phyloP scores from a whole-genome alignment of 192 early-diverging fungal genomes.

The Gigaspora rosea region DNA sequence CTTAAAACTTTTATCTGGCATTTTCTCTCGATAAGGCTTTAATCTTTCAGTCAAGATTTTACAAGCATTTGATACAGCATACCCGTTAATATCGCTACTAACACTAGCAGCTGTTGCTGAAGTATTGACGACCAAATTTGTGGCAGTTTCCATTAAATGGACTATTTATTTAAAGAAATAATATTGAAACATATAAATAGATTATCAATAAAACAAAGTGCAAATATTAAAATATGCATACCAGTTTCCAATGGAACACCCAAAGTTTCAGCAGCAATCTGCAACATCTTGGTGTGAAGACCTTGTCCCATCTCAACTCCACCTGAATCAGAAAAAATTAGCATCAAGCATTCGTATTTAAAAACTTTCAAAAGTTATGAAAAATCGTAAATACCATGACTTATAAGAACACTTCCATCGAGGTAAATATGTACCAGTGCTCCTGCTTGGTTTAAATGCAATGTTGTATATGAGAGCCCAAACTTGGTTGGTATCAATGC shows the following conservation, averaged over 20 bases:
- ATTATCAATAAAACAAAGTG: background rate
- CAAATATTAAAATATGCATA: background rate
- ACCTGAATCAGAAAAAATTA: slow-evolving; percentile 4
- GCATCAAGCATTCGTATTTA: background rate
- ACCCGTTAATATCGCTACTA: slow-evolving; percentile 81
- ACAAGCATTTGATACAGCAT: slow-evolving; percentile 80
- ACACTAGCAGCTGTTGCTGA: slow-evolving; percentile 79
- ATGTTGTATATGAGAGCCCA: slow-evolving; percentile 74
- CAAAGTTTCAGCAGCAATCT: slow-evolving; percentile 81
- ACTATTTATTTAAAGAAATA: background rate
- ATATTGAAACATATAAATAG: no score
- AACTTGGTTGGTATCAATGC: slow-evolving; percentile 82
- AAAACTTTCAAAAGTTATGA: background rate
- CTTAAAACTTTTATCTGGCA: slow-evolving; percentile 52
- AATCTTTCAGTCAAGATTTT: slow-evolving; percentile 69
- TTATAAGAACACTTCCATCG: slow-evolving; percentile 80
- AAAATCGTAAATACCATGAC: slow-evolving; percentile 56
- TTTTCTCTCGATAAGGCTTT: slow-evolving; percentile 66
- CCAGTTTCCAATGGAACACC: slow-evolving; percentile 67
- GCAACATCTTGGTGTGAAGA: slow-evolving; percentile 85
- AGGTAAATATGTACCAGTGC: slow-evolving; percentile 83
- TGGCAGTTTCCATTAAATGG: slow-evolving; percentile 61
- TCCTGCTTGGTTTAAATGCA: slow-evolving; percentile 81
- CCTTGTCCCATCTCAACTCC: slow-evolving; percentile 95
- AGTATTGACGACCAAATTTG: slow-evolving; percentile 77